Percentiles rank a stretch among this genome's conserved stretches.
Evolutionary conservation across 2,329 filamentous ascomycete genomes (phyloP).

Genomic region (Ophiostoma montium): DNA sequence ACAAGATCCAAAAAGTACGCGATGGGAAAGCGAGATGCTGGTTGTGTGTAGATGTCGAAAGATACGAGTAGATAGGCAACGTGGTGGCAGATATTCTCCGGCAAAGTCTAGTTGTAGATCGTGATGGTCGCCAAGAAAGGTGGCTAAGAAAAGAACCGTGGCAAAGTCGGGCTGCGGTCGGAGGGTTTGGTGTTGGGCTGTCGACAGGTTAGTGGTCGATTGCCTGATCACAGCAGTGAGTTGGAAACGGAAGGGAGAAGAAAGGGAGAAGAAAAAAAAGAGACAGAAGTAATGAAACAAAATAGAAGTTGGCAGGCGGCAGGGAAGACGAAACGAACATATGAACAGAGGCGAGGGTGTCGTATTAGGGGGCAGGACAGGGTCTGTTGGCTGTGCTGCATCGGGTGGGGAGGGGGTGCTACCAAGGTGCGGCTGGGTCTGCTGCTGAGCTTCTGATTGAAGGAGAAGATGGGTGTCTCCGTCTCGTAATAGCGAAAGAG

Average conservation of each 20-base stretch:
- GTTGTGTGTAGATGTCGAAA: too few species aligned
- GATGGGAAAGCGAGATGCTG: too few species aligned
- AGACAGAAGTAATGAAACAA: background rate
- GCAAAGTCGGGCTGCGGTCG: background rate
- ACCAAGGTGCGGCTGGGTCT: conserved; percentile 6
- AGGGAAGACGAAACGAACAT: background rate
- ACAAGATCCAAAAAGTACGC: background rate
- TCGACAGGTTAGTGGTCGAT: background rate
- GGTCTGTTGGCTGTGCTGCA: background rate
- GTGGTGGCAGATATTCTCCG: background rate
- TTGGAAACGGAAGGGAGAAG: background rate
- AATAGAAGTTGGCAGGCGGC: background rate
- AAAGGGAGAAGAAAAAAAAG: background rate
- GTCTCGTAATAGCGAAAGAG: background rate
- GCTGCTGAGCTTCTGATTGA: background rate
- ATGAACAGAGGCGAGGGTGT: background rate
- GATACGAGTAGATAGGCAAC: too few species aligned
- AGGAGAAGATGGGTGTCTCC: background rate
- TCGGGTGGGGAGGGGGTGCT: conserved; percentile 1
- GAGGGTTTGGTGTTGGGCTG: conserved; percentile 4
- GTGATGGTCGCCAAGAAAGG: conserved; percentile 7
- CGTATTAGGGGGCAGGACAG: background rate
- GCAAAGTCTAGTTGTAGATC: background rate
- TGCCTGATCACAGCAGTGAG: background rate
- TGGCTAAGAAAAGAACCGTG: background rate